phyloP scores from a whole-genome alignment of 1,284 basidiomycete genomes.

The Porogramme epimiltina region DNA sequence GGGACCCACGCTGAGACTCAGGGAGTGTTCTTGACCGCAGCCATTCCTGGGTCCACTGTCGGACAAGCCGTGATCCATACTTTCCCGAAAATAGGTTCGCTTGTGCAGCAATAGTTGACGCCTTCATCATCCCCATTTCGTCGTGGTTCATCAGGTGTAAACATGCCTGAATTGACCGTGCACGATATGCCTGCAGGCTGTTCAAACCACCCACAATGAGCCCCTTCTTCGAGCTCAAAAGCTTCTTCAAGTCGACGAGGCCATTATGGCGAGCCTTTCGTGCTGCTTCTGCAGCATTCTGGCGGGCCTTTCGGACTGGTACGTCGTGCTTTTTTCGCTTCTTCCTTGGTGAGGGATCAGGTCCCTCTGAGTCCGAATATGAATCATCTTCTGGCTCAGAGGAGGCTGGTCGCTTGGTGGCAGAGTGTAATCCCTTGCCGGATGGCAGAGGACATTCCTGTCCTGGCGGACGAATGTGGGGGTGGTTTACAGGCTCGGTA shows the following conservation, averaged over 20 bases:
- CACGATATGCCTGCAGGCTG: slow-evolving; percentile 1
- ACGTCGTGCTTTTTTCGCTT: too few relatives aligned
- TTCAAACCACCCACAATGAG: neutral
- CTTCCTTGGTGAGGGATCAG: too few relatives aligned
- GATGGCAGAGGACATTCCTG: too few relatives aligned
- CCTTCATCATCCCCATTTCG: neutral
- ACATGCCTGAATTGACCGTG: neutral
- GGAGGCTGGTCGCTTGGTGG: too few relatives aligned
- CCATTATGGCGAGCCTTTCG: neutral
- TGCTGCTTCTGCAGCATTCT: neutral
- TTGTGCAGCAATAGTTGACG: neutral
- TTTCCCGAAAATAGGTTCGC: neutral
- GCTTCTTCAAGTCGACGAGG: neutral
- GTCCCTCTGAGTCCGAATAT: too few relatives aligned
- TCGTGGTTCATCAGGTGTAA: slow-evolving; percentile 1
- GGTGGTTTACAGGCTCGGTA: too few relatives aligned
- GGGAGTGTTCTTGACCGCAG: neutral
- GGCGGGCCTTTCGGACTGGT: too few relatives aligned
- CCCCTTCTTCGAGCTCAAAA: neutral
- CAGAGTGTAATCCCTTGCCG: too few relatives aligned
- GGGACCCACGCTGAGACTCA: slow-evolving; percentile 1
- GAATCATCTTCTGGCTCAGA: too few relatives aligned
- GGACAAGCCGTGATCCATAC: slow-evolving; percentile 1
- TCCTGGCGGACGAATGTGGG: too few relatives aligned
- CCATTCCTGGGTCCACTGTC: slow-evolving; percentile 3